phyloP scores from a whole-genome alignment of 1,284 basidiomycete genomes.

The Microbotryomycetes sp. region DNA sequence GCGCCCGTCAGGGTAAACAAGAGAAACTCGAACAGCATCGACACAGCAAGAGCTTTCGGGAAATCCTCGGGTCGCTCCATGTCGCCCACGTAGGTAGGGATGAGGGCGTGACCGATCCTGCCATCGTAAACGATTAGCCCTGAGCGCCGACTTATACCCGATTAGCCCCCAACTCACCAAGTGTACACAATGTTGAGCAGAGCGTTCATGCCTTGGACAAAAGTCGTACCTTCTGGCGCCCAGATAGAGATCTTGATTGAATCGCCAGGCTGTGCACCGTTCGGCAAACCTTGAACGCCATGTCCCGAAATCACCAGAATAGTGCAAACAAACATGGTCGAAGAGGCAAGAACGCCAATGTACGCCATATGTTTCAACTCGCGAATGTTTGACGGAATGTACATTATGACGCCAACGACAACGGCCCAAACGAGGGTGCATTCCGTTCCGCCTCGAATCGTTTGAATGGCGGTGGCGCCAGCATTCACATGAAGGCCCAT shows the following conservation, averaged over 20 bases:
- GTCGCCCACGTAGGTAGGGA: slow-evolving; percentile 47
- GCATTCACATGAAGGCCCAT: slow-evolving; percentile 44
- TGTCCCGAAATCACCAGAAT: slow-evolving; percentile 29
- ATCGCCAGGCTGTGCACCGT: slow-evolving; percentile 26
- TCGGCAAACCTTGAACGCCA: slow-evolving; percentile 26
- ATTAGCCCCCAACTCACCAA: neutral
- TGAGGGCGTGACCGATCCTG: slow-evolving; percentile 55
- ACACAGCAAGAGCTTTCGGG: slow-evolving; percentile 41
- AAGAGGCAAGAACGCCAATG: neutral
- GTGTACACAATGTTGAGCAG: slow-evolving; percentile 42
- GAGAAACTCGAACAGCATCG: slow-evolving; percentile 51
- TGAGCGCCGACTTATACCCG: neutral
- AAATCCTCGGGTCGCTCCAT: slow-evolving; percentile 58
- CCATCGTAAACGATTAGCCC: slow-evolving; percentile 50
- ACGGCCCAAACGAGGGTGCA: slow-evolving; percentile 55
- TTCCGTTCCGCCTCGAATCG: slow-evolving; percentile 50
- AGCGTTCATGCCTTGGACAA: slow-evolving; percentile 49
- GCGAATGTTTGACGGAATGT: slow-evolving; percentile 21
- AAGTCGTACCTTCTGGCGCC: slow-evolving; percentile 48
- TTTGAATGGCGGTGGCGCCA: slow-evolving; percentile 49
- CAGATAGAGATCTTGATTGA: slow-evolving; percentile 36
- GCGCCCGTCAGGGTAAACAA: slow-evolving; percentile 57
- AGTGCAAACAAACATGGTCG: slow-evolving; percentile 32
- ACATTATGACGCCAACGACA: slow-evolving; percentile 36
- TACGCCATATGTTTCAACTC: slow-evolving; percentile 33